Base-by-base conservation (phyloP, 192 early-diverging fungal genomes). In the Lobosporangium transversale region DNA sequence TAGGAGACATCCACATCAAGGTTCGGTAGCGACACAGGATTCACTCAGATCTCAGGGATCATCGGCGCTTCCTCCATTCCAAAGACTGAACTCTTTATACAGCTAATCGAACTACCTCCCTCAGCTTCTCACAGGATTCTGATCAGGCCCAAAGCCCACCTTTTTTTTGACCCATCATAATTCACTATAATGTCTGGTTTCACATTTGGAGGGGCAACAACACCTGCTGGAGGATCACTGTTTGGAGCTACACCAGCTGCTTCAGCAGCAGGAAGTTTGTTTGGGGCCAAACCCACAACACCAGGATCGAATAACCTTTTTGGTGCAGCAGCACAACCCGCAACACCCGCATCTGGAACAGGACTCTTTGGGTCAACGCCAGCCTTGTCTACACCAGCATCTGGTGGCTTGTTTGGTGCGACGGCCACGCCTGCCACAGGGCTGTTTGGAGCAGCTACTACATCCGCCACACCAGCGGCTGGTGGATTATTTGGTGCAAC, bases 331-430 rank as follows among this genome's bases (percentile, higher is more conserved):
- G 29, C 67, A 64, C 36, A 80, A 15, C 27, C 60, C 24, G 36
- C 67, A 30, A 45, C 67, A 59, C 27, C 55, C 10, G 61, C 78
- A 17, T 24, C 66, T 30, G 44, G 53, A 53, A 44, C 60, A 57
- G 60, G 67, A 23, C 51, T 74, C 15, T 84, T 84, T 58, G 82
- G 82, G 18, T 62, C 58, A 33, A 21, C 61, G n/a, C n/a, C n/a
- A 24, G 36, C 44, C 31, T 18, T 58, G 18, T 14, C 63, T 43
- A 30, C 48, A 50, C 17, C 45, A 26, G 48, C 48, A 23, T 17
- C 21, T 50, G 48, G 48, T 20, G 48, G 48, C 10, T 44, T 68
- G n/a, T 83, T 83, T 66, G 82, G 82, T n/a, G 73, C 67, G 18
- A 23, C 59, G 23, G 33, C 51, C 35, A 6, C 54, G 21, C 14